These are phyloP conservation scores for Zalaria sp. DNA, from an alignment of 2,329 filamentous ascomycete genomes.

Conservation along the genomic window DNA sequence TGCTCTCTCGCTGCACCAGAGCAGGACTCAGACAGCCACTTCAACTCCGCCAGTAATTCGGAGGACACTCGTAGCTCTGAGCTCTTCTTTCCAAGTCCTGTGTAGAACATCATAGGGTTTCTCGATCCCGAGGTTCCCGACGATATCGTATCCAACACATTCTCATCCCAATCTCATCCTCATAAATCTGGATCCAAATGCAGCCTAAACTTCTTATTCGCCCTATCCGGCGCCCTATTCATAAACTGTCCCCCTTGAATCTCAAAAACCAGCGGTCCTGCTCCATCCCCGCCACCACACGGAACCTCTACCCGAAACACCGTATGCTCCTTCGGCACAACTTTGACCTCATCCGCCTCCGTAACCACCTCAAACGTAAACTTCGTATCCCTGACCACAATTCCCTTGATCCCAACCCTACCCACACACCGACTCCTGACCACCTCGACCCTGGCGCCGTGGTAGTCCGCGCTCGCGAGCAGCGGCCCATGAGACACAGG, in stretches of 20 bases:
- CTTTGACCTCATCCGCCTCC: constrained; percentile 54
- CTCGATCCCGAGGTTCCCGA: too few species aligned
- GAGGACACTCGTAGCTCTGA: too few species aligned
- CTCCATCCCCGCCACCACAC: constrained; percentile 16
- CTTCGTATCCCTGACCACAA: constrained; percentile 78
- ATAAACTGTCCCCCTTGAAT: constrained; percentile 79
- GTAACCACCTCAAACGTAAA: constrained; percentile 80
- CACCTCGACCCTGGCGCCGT: constrained; percentile 73
- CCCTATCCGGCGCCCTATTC: constrained; percentile 66
- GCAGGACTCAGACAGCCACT: too few species aligned
- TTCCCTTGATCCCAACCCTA: constrained; percentile 70
- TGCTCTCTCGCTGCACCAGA: too few species aligned
- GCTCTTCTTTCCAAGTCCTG: too few species aligned
- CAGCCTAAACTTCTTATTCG: constrained; percentile 82
- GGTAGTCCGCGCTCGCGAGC: constrained; percentile 75
- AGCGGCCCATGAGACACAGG: constrained; percentile 52
- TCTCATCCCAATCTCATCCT: constrained; percentile 14
- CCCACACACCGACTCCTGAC: constrained; percentile 68
- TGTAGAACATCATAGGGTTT: too few species aligned
- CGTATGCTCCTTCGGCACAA: constrained; percentile 80
- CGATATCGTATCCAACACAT: too few species aligned
- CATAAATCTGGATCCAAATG: constrained; percentile 65
- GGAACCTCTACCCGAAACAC: constrained; percentile 67
- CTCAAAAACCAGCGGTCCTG: constrained; percentile 57
- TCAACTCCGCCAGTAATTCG: too few species aligned